A percentile compares a stretch with the other conserved stretches of the same genome.
These are phyloP conservation scores for Colletotrichum neosansevieriae DNA, from an alignment of 2,329 filamentous ascomycete species.

Conservation along the genomic window DNA sequence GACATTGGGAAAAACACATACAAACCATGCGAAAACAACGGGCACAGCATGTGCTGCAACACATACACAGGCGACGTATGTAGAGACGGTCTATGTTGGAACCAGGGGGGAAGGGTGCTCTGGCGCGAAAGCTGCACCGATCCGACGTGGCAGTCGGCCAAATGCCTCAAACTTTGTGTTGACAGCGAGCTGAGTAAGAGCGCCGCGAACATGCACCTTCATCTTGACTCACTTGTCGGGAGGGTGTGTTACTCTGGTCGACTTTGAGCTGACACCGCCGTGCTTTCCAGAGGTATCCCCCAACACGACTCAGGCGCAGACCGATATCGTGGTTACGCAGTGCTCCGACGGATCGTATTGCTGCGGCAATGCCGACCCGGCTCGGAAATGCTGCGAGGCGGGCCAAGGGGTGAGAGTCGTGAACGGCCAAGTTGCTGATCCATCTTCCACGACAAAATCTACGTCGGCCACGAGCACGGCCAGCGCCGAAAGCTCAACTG, in stretches of 20 bases:
- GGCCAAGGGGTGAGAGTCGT: neutral
- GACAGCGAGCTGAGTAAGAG: conserved; percentile 9
- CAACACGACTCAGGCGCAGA: neutral
- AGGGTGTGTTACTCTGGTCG: accelerated
- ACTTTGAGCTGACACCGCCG: neutral
- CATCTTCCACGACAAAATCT: neutral
- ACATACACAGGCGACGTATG: conserved; percentile 18
- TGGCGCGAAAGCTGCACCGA: conserved; percentile 45
- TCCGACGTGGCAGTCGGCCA: conserved; percentile 42
- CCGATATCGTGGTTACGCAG: conserved; percentile 7
- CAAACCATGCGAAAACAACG: conserved; percentile 21
- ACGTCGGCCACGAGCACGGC: neutral
- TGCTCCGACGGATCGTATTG: conserved; percentile 13
- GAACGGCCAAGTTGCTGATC: neutral
- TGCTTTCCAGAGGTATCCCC: neutral
- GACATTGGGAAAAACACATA: conserved; percentile 6
- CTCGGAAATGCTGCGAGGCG: conserved; percentile 9
- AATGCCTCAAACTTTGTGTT: conserved; percentile 43
- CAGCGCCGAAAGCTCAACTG: neutral
- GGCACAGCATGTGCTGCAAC: conserved; percentile 34
- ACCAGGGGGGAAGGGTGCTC: conserved; percentile 4
- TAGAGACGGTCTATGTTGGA: conserved; percentile 29
- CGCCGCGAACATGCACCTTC: too few relatives aligned
- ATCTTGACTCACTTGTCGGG: too few relatives aligned
- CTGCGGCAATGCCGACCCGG: neutral